Percentiles rank a stretch among this genome's conserved stretches.
These are phyloP conservation scores for Penicillium desertorum DNA, from an alignment of 495 filamentous ascomycete genomes.

Conservation along the genomic window DNA sequence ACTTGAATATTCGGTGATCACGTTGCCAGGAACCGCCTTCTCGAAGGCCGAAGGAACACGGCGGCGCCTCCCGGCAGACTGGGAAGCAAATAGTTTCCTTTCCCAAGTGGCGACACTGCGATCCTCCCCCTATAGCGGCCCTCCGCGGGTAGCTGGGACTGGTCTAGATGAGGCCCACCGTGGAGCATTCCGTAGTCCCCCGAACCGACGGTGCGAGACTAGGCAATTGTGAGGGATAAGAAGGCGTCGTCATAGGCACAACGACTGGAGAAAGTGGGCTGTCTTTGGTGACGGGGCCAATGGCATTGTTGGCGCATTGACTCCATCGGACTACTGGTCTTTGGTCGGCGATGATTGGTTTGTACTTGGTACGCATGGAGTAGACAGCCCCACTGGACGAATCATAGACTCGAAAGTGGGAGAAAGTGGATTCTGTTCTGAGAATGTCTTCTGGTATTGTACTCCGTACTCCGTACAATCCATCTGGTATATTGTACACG, in stretches of 20 bases:
- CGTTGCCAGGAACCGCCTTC: constrained; percentile 19
- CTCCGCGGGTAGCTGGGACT: constrained; percentile 22
- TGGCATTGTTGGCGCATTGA: constrained; percentile 20
- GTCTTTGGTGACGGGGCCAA: constrained; percentile 9
- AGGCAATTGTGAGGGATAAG: constrained; percentile 7
- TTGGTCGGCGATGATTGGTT: constrained; percentile 11
- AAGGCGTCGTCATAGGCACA: background rate
- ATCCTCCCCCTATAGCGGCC: constrained; percentile 14
- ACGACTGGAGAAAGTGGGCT: constrained; percentile 6
- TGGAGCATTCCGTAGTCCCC: constrained; percentile 32
- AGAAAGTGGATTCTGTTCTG: background rate
- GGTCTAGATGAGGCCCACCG: constrained; percentile 29
- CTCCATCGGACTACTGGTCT: constrained; percentile 25
- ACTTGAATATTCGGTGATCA: constrained; percentile 10
- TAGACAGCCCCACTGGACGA: constrained; percentile 4
- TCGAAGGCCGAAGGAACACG: constrained; percentile 26
- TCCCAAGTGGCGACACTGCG: constrained; percentile 16
- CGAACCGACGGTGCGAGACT: constrained; percentile 19
- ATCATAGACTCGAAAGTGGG: background rate
- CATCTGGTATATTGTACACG: constrained; percentile 8
- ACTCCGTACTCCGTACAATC: background rate
- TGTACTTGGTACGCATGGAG: constrained; percentile 7
- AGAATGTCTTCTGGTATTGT: background rate
- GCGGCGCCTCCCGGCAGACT: constrained; percentile 23
- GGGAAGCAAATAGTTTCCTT: constrained; percentile 26